A percentile compares a stretch with the other conserved stretches of the same genome.
These are phyloP conservation scores for Marsdenia floribunda DNA, from an alignment of 257 asterid genomes.

Conservation along the genomic window DNA sequence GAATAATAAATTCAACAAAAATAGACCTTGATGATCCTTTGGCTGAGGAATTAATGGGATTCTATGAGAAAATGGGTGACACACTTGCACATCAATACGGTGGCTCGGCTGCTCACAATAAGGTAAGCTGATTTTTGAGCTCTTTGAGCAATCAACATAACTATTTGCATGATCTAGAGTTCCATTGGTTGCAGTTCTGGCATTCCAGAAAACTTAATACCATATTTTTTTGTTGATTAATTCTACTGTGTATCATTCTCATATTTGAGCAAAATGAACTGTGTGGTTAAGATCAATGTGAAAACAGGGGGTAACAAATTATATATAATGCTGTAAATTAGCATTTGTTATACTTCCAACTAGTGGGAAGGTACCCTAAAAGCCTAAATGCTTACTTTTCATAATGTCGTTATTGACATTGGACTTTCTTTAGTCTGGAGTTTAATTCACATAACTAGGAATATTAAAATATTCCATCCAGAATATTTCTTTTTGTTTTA, in stretches of 20 bases:
- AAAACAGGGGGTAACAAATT: not conserved
- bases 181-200: not conserved
- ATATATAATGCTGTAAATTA: not conserved
- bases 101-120: conserved; percentile 99
- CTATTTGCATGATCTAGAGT: not conserved
- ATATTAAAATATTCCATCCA: not conserved
- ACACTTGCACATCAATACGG: conserved; percentile 99
- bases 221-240: not conserved
- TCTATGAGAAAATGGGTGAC: conserved; percentile 98
- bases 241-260: not conserved
- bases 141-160: not conserved
- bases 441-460: not conserved
- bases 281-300: not conserved
- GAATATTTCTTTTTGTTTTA: not conserved
- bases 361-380: not conserved
- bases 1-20: conserved; percentile 53
- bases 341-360: not conserved
- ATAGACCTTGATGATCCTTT: conserved; percentile 93
- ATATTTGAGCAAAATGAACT: conserved; percentile 1
- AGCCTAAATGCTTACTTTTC: too few relatives aligned
- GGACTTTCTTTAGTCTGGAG: not conserved
- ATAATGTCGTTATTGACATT: too few relatives aligned
- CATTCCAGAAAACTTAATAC: not conserved
- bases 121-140: conserved; percentile 40
- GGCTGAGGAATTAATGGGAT: conserved; percentile 85